Evolutionary conservation across 306 rosid species (phyloP), one percentile per base, ranked within the genome.

Genomic region (Fragaria ananassa): DNA sequence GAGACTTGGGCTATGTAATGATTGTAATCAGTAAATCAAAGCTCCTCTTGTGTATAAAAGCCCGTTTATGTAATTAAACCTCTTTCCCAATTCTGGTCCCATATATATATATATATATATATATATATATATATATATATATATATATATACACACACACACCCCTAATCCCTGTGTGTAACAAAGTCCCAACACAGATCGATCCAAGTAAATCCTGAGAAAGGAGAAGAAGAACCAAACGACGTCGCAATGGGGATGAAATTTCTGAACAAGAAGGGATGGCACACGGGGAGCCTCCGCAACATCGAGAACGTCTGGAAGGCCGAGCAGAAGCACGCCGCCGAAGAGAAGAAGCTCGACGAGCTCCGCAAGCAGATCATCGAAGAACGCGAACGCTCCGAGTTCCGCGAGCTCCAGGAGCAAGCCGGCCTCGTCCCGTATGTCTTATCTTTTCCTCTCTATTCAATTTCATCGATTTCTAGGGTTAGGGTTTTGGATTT

Each of bases 291-390:
- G 1, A 92, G 96, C 53, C 85, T 95, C 12, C 81, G 97, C 60
- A 95, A 95, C 91, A 92, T 92, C 0, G 98, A 95, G 84, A 92
- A 95, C 74, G 97, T 95, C 6, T 95, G 98, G 98, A 92, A 95
- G 77, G 97, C 98, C 0, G 98, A 95, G 83, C 98, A 95, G 77
- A 95, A 95, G 88, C 97, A 85, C 10, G 96, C 85, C 0, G 96
- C 96, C 5, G 97, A 95, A 50, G 84, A 92, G 80, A 95, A 90
- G 87, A 95, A 95, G 81, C 76, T 95, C 68, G 98, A 95, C 8
- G 98, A 90, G 81, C 98, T 95, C 47, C 96, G 97, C 63, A 90
- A 95, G 42, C 97, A 95, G 87, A 95, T 95, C 67, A 89, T 84
- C 1, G 97, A 95, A 80, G 98, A 95, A 81, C 83, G 87, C 6